Evolutionary conservation across 2,329 filamentous ascomycete genomes (phyloP).

Genomic region (Sporothrix phasma): DNA sequence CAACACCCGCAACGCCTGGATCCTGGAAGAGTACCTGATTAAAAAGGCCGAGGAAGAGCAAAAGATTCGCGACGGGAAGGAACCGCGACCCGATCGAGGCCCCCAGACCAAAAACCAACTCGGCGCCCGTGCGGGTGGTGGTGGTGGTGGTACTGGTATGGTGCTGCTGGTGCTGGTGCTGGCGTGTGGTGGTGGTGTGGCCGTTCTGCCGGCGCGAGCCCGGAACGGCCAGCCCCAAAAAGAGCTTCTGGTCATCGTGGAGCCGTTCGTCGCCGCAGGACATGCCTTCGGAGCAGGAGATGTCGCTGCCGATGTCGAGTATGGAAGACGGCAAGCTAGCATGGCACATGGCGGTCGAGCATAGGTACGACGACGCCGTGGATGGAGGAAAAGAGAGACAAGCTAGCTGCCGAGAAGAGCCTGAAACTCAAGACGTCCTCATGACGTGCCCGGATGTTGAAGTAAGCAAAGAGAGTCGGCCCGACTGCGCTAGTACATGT

Average conservation of each 20-base stretch:
- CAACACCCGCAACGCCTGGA: constrained; percentile 65
- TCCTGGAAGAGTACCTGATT: constrained; percentile 46
- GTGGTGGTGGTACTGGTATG: no score
- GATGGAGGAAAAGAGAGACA: no score
- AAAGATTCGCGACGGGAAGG: constrained; percentile 7
- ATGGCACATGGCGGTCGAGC: neutral
- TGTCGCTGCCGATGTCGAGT: neutral
- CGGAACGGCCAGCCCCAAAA: neutral
- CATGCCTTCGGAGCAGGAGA: neutral
- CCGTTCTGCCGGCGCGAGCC: neutral
- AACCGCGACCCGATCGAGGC: no score
- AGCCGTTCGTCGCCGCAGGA: neutral
- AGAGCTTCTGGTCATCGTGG: constrained; percentile 5
- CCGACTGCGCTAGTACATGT: no score
- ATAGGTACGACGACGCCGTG: neutral
- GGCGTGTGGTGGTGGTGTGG: no score
- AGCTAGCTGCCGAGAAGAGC: no score
- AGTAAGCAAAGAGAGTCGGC: neutral
- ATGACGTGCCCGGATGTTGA: neutral
- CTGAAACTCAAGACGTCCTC: neutral
- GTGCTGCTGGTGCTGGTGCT: neutral
- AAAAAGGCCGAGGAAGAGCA: constrained; percentile 51
- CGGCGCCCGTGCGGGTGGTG: no score
- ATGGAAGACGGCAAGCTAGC: neutral
- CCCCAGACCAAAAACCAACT: no score